These are phyloP conservation scores for Diaporthe velutina DNA, from an alignment of 2,329 filamentous ascomycete genomes.

Conservation along the genomic window DNA sequence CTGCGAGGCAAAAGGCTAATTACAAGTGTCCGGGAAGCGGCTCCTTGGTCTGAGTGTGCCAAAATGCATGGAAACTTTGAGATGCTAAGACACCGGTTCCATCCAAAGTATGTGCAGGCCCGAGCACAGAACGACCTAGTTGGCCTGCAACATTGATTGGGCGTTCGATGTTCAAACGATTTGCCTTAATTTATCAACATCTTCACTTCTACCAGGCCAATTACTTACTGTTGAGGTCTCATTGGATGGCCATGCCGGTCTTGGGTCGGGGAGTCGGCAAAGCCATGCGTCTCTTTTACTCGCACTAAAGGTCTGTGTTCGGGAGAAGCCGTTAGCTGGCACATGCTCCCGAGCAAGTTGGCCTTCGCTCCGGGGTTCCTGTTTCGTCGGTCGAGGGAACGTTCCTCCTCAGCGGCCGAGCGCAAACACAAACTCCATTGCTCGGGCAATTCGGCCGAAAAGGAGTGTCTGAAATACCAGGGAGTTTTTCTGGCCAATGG, in stretches of 20 bases:
- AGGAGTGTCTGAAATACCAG: background rate
- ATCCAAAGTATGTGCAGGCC: background rate
- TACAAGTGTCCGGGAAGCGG: background rate
- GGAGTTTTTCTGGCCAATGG: background rate
- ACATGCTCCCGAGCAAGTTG: background rate
- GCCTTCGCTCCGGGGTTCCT: background rate
- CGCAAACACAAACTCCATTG: slow-evolving; percentile 12
- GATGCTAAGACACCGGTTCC: slow-evolving; percentile 6
- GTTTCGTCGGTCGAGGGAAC: background rate
- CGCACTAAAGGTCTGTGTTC: background rate
- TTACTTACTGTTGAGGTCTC: background rate
- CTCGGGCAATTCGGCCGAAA: background rate
- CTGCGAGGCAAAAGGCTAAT: no score
- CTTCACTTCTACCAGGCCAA: no score
- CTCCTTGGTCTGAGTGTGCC: background rate
- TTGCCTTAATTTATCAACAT: background rate
- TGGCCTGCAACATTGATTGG: background rate
- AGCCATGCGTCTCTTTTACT: background rate
- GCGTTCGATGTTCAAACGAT: background rate
- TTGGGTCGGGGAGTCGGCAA: background rate
- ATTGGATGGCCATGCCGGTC: background rate
- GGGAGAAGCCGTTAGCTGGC: background rate
- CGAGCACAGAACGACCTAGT: background rate
- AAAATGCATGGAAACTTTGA: background rate
- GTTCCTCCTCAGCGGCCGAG: background rate